These are phyloP conservation scores for Blastocystis sp. DNA, from an alignment of 352 stramenopile genomes.

Conservation along the genomic window DNA sequence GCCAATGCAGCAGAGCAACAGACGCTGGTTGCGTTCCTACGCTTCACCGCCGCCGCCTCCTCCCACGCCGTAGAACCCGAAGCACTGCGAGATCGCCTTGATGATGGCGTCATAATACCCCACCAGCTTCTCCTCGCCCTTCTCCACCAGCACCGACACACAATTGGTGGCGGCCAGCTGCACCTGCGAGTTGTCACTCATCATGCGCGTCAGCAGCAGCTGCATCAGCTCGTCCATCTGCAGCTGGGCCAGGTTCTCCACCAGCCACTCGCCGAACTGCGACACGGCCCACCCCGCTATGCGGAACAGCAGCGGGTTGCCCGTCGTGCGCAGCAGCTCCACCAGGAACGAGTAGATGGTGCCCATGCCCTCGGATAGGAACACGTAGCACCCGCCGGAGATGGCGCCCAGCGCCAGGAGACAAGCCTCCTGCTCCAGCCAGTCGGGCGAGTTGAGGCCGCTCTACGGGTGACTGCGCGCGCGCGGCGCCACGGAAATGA, in stretches of 20 bases:
- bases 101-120: constrained; percentile 57
- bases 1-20: constrained; percentile 13
- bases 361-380: constrained; percentile 17
- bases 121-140: neutral
- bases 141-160: constrained; percentile 44
- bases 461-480: neutral
- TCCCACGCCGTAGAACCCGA: constrained; percentile 45
- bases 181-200: neutral
- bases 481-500: neutral
- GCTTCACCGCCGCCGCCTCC: neutral
- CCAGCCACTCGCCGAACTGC: constrained; percentile 27
- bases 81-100: constrained; percentile 39
- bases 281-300: neutral
- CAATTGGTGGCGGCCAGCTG: constrained; percentile 15
- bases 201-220: constrained; percentile 15
- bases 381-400: constrained; percentile 20
- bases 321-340: neutral
- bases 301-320: constrained; percentile 34
- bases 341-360: constrained; percentile 25
- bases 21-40: constrained; percentile 33
- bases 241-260: neutral
- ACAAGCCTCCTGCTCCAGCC: constrained; percentile 15
- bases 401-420: constrained; percentile 50
- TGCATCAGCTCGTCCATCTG: constrained; percentile 29
- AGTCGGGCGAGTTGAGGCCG: constrained; percentile 13